Evolutionary conservation across 129 eudicot species (phyloP).

Genomic region (Lactuca saligna): DNA sequence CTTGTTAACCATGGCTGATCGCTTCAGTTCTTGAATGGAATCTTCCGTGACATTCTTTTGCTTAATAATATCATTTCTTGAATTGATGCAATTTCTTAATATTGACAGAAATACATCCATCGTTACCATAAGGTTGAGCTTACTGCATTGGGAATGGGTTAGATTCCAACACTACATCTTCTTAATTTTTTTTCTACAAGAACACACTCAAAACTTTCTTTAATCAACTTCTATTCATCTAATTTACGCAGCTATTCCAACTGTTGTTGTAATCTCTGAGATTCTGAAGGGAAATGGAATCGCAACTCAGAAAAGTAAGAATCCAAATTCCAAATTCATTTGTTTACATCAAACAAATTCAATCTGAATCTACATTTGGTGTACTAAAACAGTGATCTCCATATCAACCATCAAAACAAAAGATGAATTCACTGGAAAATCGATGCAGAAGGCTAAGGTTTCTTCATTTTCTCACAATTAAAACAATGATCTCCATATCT

Average conservation of each 20-base stretch:
- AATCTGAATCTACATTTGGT: background rate
- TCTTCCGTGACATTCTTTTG: constrained; percentile 11
- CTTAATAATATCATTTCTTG: background rate
- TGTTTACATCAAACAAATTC: background rate
- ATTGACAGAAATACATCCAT: constrained; percentile 27
- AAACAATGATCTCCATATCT: background rate
- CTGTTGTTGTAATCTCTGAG: constrained; percentile 31
- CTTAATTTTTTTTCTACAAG: background rate
- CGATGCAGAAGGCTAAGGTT: constrained; percentile 31
- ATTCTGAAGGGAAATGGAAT: constrained; percentile 31
- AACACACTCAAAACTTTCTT: background rate
- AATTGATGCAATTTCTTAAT: constrained; percentile 1
- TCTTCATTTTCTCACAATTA: background rate
- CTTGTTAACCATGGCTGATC: background rate
- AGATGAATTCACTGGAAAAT: constrained; percentile 22
- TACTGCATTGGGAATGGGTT: constrained; percentile 39
- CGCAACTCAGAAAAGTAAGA: constrained; percentile 36
- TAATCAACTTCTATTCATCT: background rate
- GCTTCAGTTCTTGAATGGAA: constrained; percentile 10
- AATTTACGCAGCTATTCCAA: constrained; percentile 33
- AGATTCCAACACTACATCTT: constrained; percentile 6
- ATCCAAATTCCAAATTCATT: background rate
- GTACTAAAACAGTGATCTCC: constrained; percentile 26
- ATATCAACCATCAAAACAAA: constrained; percentile 25
- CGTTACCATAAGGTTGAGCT: constrained; percentile 30